Conservation (phyloP, 169 alveolate genomes). For the Cryptosporidium canis region DNA sequence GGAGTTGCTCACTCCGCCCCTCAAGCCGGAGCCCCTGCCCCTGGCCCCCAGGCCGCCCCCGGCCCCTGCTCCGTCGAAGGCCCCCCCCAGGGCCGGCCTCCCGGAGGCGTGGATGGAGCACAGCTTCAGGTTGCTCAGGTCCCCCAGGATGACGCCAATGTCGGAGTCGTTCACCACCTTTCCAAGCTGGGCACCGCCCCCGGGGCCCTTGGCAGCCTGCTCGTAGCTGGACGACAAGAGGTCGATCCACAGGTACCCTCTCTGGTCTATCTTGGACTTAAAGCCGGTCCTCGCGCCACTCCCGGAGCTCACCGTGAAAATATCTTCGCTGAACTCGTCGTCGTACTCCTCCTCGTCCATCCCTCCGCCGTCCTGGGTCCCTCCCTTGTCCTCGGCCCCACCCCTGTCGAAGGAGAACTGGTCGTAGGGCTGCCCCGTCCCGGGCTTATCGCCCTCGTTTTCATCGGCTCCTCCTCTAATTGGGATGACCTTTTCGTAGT, state of each 20-base stretch:
- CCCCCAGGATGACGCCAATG: not conserved
- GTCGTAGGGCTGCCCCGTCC: not conserved
- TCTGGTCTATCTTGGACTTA: conserved; percentile 12
- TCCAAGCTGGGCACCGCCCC: not conserved
- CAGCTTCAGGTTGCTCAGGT: not conserved
- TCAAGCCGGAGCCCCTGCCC: not conserved
- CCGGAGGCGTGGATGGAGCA: not conserved
- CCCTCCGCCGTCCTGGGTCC: not conserved
- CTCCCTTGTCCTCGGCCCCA: not conserved
- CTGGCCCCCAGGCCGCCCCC: not conserved
- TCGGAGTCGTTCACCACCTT: not conserved
- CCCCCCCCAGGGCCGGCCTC: not conserved
- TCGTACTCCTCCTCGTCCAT: conserved; percentile 42
- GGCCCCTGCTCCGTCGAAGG: not conserved
- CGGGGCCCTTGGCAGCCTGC: not conserved
- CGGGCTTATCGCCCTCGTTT: conserved; percentile 36
- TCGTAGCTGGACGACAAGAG: not conserved
- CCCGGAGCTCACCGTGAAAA: not conserved
- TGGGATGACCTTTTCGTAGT: conserved; percentile 75
- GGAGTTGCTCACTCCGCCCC: not conserved
- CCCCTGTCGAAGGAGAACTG: not conserved
- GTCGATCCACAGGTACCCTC: conserved; percentile 28
- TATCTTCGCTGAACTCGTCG: conserved; percentile 16
- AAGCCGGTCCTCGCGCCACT: not conserved
- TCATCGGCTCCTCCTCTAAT: conserved; percentile 34